A percentile compares a stretch with the other conserved stretches of the same genome.
These are phyloP conservation scores for Nakazawaea wickerhamii DNA, from an alignment of 805 yeast species.

Conservation along the genomic window DNA sequence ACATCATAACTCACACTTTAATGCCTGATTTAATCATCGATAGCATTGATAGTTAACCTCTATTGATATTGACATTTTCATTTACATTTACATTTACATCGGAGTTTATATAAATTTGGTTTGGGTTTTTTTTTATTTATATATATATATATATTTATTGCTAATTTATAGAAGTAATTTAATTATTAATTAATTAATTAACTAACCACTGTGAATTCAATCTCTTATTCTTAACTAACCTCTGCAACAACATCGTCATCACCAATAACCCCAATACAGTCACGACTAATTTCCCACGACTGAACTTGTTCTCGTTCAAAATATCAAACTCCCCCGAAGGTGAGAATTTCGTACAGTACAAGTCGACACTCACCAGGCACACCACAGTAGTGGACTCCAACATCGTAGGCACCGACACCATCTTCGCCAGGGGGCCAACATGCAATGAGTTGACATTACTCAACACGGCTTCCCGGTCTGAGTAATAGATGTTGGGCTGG, in stretches of 20 bases:
- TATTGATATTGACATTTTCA: too few species aligned
- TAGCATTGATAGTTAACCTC: constrained; percentile 5
- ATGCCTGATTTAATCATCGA: constrained; percentile 13
- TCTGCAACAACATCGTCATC: constrained; percentile 44
- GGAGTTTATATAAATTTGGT: neutral
- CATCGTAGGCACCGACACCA: constrained; percentile 52
- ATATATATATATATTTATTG: neutral
- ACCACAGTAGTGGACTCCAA: constrained; percentile 79
- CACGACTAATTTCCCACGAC: constrained; percentile 51
- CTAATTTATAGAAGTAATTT: too few species aligned
- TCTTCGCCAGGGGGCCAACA: constrained; percentile 16
- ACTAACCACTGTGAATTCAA: constrained; percentile 50
- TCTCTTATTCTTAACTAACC: constrained; percentile 50
- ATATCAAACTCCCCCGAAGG: constrained; percentile 85
- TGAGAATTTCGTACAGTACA: constrained; percentile 69
- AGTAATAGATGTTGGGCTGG: constrained; percentile 52
- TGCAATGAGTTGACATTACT: constrained; percentile 2
- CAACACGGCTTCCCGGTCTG: constrained; percentile 34
- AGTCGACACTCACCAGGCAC: constrained; percentile 60
- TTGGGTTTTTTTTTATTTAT: neutral
- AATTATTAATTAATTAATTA: neutral
- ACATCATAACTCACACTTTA: constrained; percentile 10
- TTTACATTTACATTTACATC: neutral
- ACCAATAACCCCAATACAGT: constrained; percentile 52
- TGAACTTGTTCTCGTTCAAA: constrained; percentile 57